A percentile compares a stretch with the other conserved stretches of the same genome.
Evolutionary conservation across 805 yeast species (phyloP).

Genomic region (Komagataella ulmi): DNA sequence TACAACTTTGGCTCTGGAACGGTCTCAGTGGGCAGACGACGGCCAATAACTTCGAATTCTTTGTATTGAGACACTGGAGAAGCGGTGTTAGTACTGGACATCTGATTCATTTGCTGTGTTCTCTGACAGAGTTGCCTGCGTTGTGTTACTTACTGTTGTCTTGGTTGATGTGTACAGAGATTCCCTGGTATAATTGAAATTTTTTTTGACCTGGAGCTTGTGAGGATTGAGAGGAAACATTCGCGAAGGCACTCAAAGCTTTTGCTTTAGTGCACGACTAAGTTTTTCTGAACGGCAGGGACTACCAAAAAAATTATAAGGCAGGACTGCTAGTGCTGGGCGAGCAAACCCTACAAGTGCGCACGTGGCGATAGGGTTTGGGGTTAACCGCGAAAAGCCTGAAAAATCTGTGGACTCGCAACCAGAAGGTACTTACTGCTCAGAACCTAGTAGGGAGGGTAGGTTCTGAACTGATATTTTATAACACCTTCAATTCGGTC

Average conservation of each 20-base stretch:
- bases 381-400: too few species aligned
- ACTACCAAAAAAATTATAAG: background rate
- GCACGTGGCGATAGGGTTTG: background rate
- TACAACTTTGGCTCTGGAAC: slow-evolving; percentile 99
- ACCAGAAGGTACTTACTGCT: too few species aligned
- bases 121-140: background rate
- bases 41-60: slow-evolving; percentile 99
- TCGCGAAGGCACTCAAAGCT: background rate
- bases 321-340: background rate
- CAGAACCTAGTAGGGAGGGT: too few species aligned
- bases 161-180: background rate
- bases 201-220: background rate
- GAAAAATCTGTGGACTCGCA: too few species aligned
- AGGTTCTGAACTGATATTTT: too few species aligned
- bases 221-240: background rate
- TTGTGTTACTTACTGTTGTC: background rate
- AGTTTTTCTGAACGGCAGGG: background rate
- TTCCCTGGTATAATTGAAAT: background rate
- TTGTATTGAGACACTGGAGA: slow-evolving; percentile 80
- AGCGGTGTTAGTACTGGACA: slow-evolving; percentile 8
- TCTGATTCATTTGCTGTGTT: background rate
- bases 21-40: slow-evolving; percentile 98
- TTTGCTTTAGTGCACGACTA: background rate
- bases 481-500: too few species aligned
- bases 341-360: background rate